Evolutionary conservation across 1,139 yeast genomes (phyloP).

Genomic region (Kodamaea derodonti): DNA sequence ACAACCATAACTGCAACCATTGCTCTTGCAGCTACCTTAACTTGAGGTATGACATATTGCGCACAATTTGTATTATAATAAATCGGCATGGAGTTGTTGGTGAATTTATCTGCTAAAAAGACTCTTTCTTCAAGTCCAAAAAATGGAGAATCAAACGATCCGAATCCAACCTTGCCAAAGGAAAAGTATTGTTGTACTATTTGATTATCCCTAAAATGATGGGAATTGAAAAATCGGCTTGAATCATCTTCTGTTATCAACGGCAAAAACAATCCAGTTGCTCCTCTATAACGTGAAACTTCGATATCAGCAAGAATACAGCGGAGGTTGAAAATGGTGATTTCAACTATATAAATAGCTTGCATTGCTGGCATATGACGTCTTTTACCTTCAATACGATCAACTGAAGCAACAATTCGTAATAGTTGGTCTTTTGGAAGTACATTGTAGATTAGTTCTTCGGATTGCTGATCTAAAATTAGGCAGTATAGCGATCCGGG

Average conservation of each 20-base stretch:
- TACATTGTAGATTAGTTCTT: conserved; percentile 31
- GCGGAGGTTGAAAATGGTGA: conserved; percentile 34
- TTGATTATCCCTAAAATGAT: conserved; percentile 30
- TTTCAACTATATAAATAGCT: conserved; percentile 41
- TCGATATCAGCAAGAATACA: conserved; percentile 43
- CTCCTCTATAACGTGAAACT: conserved; percentile 34
- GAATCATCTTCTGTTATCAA: conserved; percentile 21
- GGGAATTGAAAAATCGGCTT: conserved; percentile 22
- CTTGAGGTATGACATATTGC: conserved; percentile 56
- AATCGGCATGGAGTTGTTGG: conserved; percentile 62
- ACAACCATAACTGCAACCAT: conserved; percentile 70
- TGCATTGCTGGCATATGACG: conserved; percentile 36
- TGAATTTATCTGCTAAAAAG: conserved; percentile 32
- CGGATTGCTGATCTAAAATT: conserved; percentile 36
- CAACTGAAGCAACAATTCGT: conserved; percentile 41
- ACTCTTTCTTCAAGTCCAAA: conserved; percentile 38
- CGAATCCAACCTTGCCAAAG: conserved; percentile 22
- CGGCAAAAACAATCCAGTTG: conserved; percentile 34
- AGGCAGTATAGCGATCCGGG: conserved; percentile 37
- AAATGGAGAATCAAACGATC: conserved; percentile 26
- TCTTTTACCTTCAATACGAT: conserved; percentile 34
- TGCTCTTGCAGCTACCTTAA: conserved; percentile 56
- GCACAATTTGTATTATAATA: conserved; percentile 68
- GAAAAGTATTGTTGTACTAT: conserved; percentile 30
- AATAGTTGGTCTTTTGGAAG: conserved; percentile 35